Base-by-base conservation (phyloP, 495 filamentous ascomycete genomes). In the Alectoria sarmentosa region DNA sequence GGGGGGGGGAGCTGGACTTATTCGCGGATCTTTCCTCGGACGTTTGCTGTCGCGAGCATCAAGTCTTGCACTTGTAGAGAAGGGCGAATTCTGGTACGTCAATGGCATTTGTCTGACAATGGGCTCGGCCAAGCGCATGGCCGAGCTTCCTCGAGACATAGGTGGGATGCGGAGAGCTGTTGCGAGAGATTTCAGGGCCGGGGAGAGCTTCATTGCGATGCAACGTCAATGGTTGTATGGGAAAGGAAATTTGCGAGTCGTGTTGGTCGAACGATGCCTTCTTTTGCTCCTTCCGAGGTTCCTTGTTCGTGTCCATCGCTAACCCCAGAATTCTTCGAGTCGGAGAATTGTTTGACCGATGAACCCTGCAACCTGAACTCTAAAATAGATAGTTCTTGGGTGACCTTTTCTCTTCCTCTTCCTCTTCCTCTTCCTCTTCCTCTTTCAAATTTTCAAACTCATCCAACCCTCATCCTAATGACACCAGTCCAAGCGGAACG, bases 151-250 rank as follows among this genome's bases (percentile, higher is more conserved):
- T 48, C 61, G n/a, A 54, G 49, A 19, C 15, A 56, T 42, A 15
- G 67, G 13, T 32, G 69, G 69, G n/a, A 69, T 68, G 11, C 62
- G 55, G 70, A 81, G 78, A 58, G 76, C 76, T 63, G 74, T 78
- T 63, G 77, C 78, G 60, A 83, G 75, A 2, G 75, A 78, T 62
- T 75, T 72, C 66, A 81, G 76, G 13, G 75, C 69, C 2, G 79
- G 76, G 34, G 76, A 80, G 68, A 78, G 73, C 41, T 66, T 68
- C 69, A 70, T 70, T 2, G 9, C 66, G 60, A 23, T 54, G 3
- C 30, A 44, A n/a, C 9, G 6, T 21, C 19, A 26, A 15, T 57
- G 30, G 38, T 36, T 44, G 11, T 42, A 5, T 23, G 21, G 17
- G 30, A 61, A 23, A 13, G 26, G 9, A 8, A 15, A 11, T n/a